Base-by-base conservation (phyloP, 768 basidiomycete genomes). In the Filobasidium wieringae region DNA sequence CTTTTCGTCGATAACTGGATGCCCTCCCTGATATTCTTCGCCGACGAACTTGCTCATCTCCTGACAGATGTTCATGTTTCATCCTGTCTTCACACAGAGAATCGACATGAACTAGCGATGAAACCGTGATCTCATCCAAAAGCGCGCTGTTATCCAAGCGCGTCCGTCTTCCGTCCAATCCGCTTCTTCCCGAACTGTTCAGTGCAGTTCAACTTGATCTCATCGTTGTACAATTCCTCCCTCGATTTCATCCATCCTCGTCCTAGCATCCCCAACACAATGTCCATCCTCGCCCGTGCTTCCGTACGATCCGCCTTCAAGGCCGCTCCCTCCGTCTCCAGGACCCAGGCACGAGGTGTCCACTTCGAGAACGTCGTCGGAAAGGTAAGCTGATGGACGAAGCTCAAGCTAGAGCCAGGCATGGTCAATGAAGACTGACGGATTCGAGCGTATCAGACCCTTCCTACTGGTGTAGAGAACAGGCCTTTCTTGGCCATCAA, bases 291-390 rank as follows among this genome's bases (percentile, higher is more conserved):
- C 60, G 41, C 64, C 43, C 64, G 70, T 34, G 40, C 60, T n/a
- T 61, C 65, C 47, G 55, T 66, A 27, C 61, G 64, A 29, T 51
- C 66, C 49, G 64, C 66, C 43, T 60, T 63, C 32, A 57, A 65
- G 9, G 51, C 61, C 37, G 55, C 63, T 19, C 57, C 62, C 14
- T 40, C 36, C 17, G 58, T 43, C 40, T 33, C 50, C 5, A 62
- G 64, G 41, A 47, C 43, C n/a, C 66, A 69, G 52, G 66, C 60
- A 17, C 56, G 68, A 51, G 58, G 53, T 30, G 63, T 66, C 40
- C 71, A 72, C 58, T 64, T 70, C 30, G 71, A 72, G 61, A 72
- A 72, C 61, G 64, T 65, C 50, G 68, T 72, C 51, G 68, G 67
- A 52, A 67, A 70, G 54, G 70, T 72, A 52, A 62, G 70, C n/a